Base-by-base conservation (phyloP, 2,329 filamentous ascomycete genomes). In the Aspergillus pseudonomiae region DNA sequence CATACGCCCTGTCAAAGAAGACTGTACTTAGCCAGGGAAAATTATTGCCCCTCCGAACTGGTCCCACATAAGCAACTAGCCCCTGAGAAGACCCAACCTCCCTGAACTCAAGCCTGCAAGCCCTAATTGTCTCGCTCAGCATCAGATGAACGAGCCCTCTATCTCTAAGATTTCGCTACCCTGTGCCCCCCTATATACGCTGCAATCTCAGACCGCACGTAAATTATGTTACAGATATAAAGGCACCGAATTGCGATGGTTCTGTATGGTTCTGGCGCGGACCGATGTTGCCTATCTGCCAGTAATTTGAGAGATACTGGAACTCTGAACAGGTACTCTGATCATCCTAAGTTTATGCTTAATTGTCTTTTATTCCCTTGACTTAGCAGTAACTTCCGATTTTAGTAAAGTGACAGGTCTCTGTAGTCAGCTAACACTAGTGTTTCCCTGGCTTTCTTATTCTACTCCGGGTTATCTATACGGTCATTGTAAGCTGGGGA, bases 61-160 rank as follows among this genome's bases (percentile, higher is more conserved):
- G 32, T 34, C 39, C 41, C 56, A 59, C 41, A 48, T 34, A 24
- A 50, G 19, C 39, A 9, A 41, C 45, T 48, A 48, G 12, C 45
- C 56, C 43, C 30, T 59, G n/a, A 59, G 56, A 58, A 32, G 11
- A 21, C 56, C 56, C 28, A 36, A 36, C 52, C 28, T 34, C 26
- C 30, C 50, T 34, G 50, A 28, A 32, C 50, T 21, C n/a, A 30
- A 26, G 26, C 6, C 28, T 26, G 24, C 48, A 30, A 52, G 26
- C 30, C 21, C 26, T 26, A 24, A 16, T 26, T 26, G 24, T 7
- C 14, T 52, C 28, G 19, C 43, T 26, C 5, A 21, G n/a, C 11
- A 24, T 24, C 43, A 21, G 10, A 43, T 21, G 3, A 11, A 43
- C 21, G 41, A 43, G 19, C n/a, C n/a, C 41, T 43, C 41, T 7